Conservation (phyloP, 495 filamentous ascomycete genomes). For the Xylona heveae region DNA sequence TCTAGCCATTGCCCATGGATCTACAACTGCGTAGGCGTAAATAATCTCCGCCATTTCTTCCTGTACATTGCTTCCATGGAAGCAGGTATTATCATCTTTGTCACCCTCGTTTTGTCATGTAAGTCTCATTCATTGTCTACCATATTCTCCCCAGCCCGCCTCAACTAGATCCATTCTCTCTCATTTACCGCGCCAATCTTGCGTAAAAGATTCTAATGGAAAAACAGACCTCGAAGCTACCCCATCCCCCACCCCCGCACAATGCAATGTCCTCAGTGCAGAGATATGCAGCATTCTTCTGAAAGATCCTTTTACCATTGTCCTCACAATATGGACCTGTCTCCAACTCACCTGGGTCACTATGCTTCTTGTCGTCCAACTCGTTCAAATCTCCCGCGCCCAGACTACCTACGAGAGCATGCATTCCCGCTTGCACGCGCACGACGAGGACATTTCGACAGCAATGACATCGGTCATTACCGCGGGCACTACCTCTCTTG, state of each 20-base stretch:
- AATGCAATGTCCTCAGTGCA: slow-evolving; percentile 60
- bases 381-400: slow-evolving; percentile 73
- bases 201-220: too few relatives aligned
- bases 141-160: too few relatives aligned
- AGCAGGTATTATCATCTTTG: slow-evolving; percentile 44
- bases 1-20: slow-evolving; percentile 92
- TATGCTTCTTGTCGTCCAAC: slow-evolving; percentile 84
- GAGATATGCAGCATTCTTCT: slow-evolving; percentile 49
- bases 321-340: slow-evolving; percentile 53
- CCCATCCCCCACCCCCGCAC: slow-evolving; percentile 19
- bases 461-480: slow-evolving; percentile 61
- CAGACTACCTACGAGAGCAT: slow-evolving; percentile 95
- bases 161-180: too few relatives aligned
- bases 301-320: slow-evolving; percentile 63
- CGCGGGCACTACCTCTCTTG: slow-evolving; percentile 41
- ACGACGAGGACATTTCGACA: slow-evolving; percentile 28
- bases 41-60: slow-evolving; percentile 91
- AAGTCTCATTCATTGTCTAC: neutral
- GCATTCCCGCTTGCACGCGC: slow-evolving; percentile 35
- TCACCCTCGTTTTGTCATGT: slow-evolving; percentile 10
- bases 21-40: slow-evolving; percentile 82
- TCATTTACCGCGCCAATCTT: too few relatives aligned
- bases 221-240: slow-evolving; percentile 24
- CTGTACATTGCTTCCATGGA: slow-evolving; percentile 64
- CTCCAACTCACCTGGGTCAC: slow-evolving; percentile 84